Percentiles rank a stretch among this genome's conserved stretches.
These are phyloP conservation scores for Debaryomyces singareniensis DNA, from an alignment of 1,139 yeast genomes.

Conservation along the genomic window DNA sequence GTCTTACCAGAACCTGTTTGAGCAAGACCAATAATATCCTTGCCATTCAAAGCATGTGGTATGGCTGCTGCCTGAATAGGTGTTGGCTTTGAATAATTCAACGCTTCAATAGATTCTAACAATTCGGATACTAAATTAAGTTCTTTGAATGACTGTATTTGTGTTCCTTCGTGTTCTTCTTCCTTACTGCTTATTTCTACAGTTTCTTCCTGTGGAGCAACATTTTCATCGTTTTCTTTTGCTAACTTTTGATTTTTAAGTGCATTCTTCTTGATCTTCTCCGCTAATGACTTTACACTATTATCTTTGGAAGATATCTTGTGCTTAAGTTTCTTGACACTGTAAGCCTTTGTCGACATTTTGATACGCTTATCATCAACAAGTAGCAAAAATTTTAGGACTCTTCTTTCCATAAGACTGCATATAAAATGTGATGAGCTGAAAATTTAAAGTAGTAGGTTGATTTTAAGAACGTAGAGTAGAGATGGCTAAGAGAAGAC, in stretches of 20 bases:
- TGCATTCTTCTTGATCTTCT: slow-evolving; percentile 52
- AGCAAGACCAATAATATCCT: slow-evolving; percentile 75
- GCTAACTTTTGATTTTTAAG: slow-evolving; percentile 15
- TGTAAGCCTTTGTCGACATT: slow-evolving; percentile 11
- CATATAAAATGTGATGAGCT: slow-evolving; percentile 1
- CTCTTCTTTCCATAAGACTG: slow-evolving; percentile 2
- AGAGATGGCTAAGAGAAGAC: slow-evolving; percentile 39
- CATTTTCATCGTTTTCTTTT: slow-evolving; percentile 13
- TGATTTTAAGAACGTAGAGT: background rate
- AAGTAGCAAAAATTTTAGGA: background rate
- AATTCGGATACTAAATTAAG: slow-evolving; percentile 73
- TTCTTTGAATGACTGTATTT: slow-evolving; percentile 33
- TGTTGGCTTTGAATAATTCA: slow-evolving; percentile 67
- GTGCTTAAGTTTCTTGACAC: slow-evolving; percentile 10
- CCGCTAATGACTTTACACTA: slow-evolving; percentile 33
- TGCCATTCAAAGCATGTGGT: slow-evolving; percentile 86
- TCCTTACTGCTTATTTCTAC: slow-evolving; percentile 6
- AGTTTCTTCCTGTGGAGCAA: slow-evolving; percentile 3
- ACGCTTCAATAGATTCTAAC: slow-evolving; percentile 65
- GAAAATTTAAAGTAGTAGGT: slow-evolving; percentile 1
- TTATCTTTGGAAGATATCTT: slow-evolving; percentile 10
- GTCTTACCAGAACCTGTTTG: slow-evolving; percentile 86
- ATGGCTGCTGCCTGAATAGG: slow-evolving; percentile 91
- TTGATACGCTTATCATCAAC: slow-evolving; percentile 1
- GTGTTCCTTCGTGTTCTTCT: slow-evolving; percentile 6